Conservation (phyloP, 306 rosid genomes). For the Mimosa bimucronata region DNA sequence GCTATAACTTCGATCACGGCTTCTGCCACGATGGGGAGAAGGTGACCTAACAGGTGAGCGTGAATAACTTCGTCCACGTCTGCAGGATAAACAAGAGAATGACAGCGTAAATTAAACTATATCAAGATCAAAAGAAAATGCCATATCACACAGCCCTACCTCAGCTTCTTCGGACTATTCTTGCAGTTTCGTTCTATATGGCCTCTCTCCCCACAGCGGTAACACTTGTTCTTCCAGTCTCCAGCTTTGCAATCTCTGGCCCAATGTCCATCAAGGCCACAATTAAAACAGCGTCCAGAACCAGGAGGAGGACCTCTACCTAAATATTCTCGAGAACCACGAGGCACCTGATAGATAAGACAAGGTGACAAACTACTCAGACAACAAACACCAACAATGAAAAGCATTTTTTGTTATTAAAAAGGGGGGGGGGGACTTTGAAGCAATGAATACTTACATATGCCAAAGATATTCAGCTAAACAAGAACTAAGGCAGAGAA, state of each 20-base stretch:
- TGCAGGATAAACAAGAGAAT: constrained; percentile 24
- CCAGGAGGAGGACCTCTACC: constrained; percentile 93
- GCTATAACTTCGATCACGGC: constrained; percentile 62
- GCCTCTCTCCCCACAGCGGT: constrained; percentile 91
- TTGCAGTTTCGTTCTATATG: constrained; percentile 81
- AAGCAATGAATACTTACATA: background rate
- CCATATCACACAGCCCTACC: constrained; percentile 36
- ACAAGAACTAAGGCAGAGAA: background rate
- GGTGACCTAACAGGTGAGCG: constrained; percentile 51
- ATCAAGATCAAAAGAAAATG: background rate
- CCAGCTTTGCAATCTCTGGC: constrained; percentile 91
- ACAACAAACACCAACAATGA: background rate
- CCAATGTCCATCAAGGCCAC: constrained; percentile 92
- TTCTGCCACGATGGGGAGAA: constrained; percentile 59
- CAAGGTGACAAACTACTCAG: background rate
- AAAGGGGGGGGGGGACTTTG: background rate
- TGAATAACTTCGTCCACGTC: constrained; percentile 60
- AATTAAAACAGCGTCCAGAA: constrained; percentile 88
- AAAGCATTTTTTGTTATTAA: background rate
- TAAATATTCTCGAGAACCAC: constrained; percentile 73
- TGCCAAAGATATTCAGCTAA: background rate
- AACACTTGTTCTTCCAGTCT: constrained; percentile 89
- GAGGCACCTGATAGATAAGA: constrained; percentile 56
- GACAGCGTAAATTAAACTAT: background rate
- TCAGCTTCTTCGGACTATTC: constrained; percentile 77